These are phyloP conservation scores for Elongisporangium prolatum DNA, from an alignment of 352 stramenopile species.

Conservation along the genomic window DNA sequence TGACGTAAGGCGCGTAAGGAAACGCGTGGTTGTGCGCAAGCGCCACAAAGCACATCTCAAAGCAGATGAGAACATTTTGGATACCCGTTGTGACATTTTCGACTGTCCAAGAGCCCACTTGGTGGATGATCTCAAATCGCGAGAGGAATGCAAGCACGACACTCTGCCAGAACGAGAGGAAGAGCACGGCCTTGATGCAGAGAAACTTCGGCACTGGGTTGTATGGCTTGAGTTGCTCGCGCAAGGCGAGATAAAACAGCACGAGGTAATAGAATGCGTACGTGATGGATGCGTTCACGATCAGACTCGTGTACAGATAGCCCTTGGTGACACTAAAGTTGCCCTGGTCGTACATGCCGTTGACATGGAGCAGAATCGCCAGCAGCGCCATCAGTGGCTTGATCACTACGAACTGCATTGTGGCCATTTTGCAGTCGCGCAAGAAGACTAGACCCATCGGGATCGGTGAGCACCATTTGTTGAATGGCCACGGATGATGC, in stretches of 20 bases:
- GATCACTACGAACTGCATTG: constrained; percentile 96
- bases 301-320: constrained; percentile 91
- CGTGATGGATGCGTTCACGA: constrained; percentile 95
- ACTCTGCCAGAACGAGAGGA: constrained; percentile 98
- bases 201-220: constrained; percentile 98
- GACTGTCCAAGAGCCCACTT: constrained; percentile 90
- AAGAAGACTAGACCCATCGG: constrained; percentile 87
- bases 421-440: constrained; percentile 92
- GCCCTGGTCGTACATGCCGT: constrained; percentile 78
- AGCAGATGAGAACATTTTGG: constrained; percentile 98
- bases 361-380: constrained; percentile 81
- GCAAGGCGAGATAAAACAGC: constrained; percentile 95
- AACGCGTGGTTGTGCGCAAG: constrained; percentile 97
- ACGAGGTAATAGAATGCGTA: constrained; percentile 97
- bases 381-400: constrained; percentile 90
- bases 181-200: constrained; percentile 98
- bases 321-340: constrained; percentile 79
- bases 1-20: constrained; percentile 81
- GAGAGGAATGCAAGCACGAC: constrained; percentile 89
- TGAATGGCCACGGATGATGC: constrained; percentile 75
- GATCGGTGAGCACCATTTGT: constrained; percentile 53
- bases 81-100: constrained; percentile 96
- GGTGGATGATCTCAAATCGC: constrained; percentile 86
- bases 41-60: constrained; percentile 98
- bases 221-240: constrained; percentile 87